These are phyloP conservation scores for Logfia minima DNA, from an alignment of 129 eudicot species.

Conservation along the genomic window DNA sequence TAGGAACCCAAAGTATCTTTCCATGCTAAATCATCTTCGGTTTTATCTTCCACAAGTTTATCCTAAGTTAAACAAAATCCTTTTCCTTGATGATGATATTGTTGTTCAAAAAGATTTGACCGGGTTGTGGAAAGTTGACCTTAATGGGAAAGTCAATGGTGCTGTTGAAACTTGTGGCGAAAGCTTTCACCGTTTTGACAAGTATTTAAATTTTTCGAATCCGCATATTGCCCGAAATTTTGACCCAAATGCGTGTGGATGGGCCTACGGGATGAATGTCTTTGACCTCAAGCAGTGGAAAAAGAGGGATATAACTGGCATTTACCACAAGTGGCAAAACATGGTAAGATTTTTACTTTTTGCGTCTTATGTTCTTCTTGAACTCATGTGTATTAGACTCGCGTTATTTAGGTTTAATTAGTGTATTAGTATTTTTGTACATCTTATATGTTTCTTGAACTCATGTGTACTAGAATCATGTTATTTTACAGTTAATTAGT, in stretches of 20 bases:
- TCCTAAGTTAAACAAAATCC: conserved; percentile 84
- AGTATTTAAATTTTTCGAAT: conserved; percentile 90
- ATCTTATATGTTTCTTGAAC: background rate
- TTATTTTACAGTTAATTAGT: background rate
- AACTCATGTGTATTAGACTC: background rate
- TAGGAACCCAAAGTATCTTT: conserved; percentile 92
- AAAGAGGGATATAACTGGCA: conserved; percentile 94
- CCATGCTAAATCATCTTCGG: conserved; percentile 90
- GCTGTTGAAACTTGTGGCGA: conserved; percentile 98
- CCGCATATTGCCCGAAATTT: conserved; percentile 91
- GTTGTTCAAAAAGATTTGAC: conserved; percentile 98
- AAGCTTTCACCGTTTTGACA: conserved; percentile 97
- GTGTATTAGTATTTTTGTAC: too few species aligned
- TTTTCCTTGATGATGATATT: conserved; percentile 93
- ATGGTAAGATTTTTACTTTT: conserved; percentile 46
- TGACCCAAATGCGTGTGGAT: conserved; percentile 99
- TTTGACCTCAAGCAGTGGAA: conserved; percentile 98
- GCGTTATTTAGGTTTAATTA: too few species aligned
- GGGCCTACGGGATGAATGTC: conserved; percentile 99
- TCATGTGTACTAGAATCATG: background rate
- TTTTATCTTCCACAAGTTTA: conserved; percentile 95
- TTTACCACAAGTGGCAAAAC: conserved; percentile 96
- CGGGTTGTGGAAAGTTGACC: conserved; percentile 84
- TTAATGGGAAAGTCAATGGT: conserved; percentile 89
- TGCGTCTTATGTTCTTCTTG: background rate